Base-by-base conservation (phyloP, 108 stramenopile species). In the Pseudonitzschia multiseries region DNA sequence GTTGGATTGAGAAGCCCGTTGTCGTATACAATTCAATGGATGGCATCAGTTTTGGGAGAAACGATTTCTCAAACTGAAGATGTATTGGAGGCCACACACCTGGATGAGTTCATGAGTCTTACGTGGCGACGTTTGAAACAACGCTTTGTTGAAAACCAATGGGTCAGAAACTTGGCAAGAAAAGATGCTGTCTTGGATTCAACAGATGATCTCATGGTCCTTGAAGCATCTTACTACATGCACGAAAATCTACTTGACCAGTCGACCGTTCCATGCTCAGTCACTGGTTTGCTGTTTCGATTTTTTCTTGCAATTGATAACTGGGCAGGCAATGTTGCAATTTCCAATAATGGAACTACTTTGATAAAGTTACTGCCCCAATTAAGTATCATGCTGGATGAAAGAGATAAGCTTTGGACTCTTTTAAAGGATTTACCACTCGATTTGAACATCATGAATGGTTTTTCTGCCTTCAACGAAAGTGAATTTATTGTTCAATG, bases 401-500 rank as follows among this genome's bases (percentile, higher is more conserved):
- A 81, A 53, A 78, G 88, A 50, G 89, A 93, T 78, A 77, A 84
- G 60, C 61, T 90, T 33, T 93, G 92, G 92, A 80, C 69, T 46
- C 86, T 61, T 69, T 76, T 90, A 17, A 68, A 66, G 68, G 57
- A 40, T 27, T 51, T 29, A 57, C 62, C 40, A 18, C 60, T 83
- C 57, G 57, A 42, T 32, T 28, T 72, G 22, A 68, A 51, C 6
- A 13, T 66, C 17, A 33, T 62, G 61, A 48, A 73, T 17, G 53
- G 72, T 4, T 79, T 81, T 41, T 41, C 83, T 0, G 77, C 71
- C n/a, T 83, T 89, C 50, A 77, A 85, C 21, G 76, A 82, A 63
- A 60, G 82, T 22, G 88, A 89, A 50, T 95, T 95, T 60, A 73
- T 93, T 21, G 84, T 91, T 12, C 87, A 93, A 28, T 95, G 92